Conservation (phyloP, 2,329 filamentous ascomycete genomes). For the Myriosclerotinia scirpicola region DNA sequence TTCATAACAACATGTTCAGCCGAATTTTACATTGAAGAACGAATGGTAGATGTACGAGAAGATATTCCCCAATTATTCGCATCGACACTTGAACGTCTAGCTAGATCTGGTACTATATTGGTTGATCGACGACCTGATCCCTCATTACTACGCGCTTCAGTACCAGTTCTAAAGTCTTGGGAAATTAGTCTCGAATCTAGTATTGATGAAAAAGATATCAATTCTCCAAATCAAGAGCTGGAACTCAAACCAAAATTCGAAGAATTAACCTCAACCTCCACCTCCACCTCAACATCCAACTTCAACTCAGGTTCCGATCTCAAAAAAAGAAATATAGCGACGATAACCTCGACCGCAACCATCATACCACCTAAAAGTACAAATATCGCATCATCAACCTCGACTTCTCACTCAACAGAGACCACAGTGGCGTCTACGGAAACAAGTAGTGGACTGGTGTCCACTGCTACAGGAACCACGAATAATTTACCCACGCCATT, state of each 20-base stretch:
- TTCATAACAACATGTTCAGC: slow-evolving; percentile 32
- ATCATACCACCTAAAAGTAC: slow-evolving; percentile 13
- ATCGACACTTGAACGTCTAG: slow-evolving; percentile 36
- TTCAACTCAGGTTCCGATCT: neutral
- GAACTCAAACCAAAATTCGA: neutral
- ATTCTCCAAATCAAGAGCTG: neutral
- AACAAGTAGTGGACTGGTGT: slow-evolving; percentile 28
- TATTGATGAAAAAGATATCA: slow-evolving; percentile 6
- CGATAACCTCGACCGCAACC: slow-evolving; percentile 21
- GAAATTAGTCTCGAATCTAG: neutral
- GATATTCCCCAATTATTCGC: slow-evolving; percentile 27
- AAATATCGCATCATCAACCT: slow-evolving; percentile 5
- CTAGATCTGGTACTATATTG: slow-evolving; percentile 37
- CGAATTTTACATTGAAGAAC: slow-evolving; percentile 32
- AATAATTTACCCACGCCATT: slow-evolving; percentile 62
- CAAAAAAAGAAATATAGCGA: neutral
- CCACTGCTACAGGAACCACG: slow-evolving; percentile 30
- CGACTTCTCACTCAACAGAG: neutral
- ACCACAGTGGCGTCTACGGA: slow-evolving; percentile 24
- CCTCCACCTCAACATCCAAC: neutral
- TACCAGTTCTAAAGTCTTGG: neutral
- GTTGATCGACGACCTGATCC: slow-evolving; percentile 38
- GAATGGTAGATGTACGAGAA: slow-evolving; percentile 34
- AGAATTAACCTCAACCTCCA: neutral
- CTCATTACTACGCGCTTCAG: slow-evolving; percentile 21